Conservation (phyloP, 805 yeast species). For the Kregervanrija delftensis region DNA sequence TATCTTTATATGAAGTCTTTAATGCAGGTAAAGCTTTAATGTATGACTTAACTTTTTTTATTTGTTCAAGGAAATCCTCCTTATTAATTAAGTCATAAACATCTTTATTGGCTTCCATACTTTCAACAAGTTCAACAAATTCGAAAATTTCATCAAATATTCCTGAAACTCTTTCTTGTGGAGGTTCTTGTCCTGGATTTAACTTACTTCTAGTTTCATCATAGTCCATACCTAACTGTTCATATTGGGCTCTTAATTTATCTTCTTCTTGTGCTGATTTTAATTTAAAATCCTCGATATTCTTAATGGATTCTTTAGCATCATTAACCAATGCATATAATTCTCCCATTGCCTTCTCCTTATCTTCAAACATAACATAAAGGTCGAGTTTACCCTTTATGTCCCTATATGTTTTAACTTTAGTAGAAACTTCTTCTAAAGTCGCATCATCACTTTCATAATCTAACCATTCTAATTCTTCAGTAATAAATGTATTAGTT, state of each 20-base stretch:
- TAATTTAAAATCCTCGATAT: constrained; percentile 1
- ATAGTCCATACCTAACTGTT: constrained; percentile 41
- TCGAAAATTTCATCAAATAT: constrained; percentile 19
- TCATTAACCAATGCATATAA: no score
- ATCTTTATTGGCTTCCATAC: constrained; percentile 19
- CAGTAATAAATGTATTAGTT: constrained; percentile 33
- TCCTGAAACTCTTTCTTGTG: constrained; percentile 24
- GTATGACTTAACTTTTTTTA: constrained; percentile 16
- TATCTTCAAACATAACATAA: constrained; percentile 17
- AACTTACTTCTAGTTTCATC: constrained; percentile 44
- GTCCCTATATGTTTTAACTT: constrained; percentile 24
- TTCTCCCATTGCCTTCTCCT: no score
- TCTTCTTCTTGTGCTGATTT: constrained; percentile 34
- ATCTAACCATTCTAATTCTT: constrained; percentile 71
- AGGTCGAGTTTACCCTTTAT: constrained; percentile 29
- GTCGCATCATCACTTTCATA: constrained; percentile 53
- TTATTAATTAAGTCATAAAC: constrained; percentile 12
- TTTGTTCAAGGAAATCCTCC: constrained; percentile 18
- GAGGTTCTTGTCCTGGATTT: constrained; percentile 25
- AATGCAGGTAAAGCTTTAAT: constrained; percentile 20
- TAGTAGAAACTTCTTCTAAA: constrained; percentile 31
- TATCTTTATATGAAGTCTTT: constrained; percentile 14
- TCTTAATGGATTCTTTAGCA: neutral
- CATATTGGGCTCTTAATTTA: constrained; percentile 36
- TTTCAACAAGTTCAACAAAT: constrained; percentile 24